Base-by-base conservation (phyloP, 2,329 filamentous ascomycete species). In the Mycosphaerella sp. region DNA sequence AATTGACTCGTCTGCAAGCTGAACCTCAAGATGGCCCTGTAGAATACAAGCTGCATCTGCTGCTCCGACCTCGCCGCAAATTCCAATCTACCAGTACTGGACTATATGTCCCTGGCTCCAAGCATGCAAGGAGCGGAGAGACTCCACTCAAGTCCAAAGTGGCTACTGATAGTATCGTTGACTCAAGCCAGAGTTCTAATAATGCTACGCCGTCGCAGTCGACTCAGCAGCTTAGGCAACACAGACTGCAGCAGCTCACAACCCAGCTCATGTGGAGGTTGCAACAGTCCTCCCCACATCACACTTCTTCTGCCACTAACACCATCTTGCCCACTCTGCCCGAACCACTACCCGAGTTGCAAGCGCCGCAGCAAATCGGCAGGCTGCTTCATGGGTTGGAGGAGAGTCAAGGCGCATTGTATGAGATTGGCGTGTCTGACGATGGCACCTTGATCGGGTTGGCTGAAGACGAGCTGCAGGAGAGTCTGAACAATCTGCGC, bases 381-480 rank as follows among this genome's bases (percentile, higher is more conserved):
- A 77, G 75, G 44, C 70, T 84, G 28, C 69, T 82, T 10, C 79
- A 90, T 2, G 89, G 93, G 0, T 73, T 98, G 7, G 91, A 97
- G 66, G 90, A 95, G 66, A 96, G 89, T 13, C 85, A 88, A 59
- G 93, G 93, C 4, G 93, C 93, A 1, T 71, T 97, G 44, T 98
- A 98, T 62, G 91, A 98, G 68, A 95, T 98, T 67, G 93, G 93
- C 0, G 89, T 98, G 8, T 86, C 90, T 25, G 93, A 98, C 67
- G 89, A 97, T 71, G 93, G 93, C 6, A 89, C 86, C 0, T 82
- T 98, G 52, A 81, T 95, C 37, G 93, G 93, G 0, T 75, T 98
- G 41, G 87, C 88, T 2, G 82, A 87, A 58, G 89, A 96, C 65
- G 93, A 98, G 69, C 81, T 98, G 77, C 81, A 91, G 55, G 91